Evolutionary conservation across 2,329 filamentous ascomycete genomes (phyloP).

Genomic region (Aspergillus vadensis): DNA sequence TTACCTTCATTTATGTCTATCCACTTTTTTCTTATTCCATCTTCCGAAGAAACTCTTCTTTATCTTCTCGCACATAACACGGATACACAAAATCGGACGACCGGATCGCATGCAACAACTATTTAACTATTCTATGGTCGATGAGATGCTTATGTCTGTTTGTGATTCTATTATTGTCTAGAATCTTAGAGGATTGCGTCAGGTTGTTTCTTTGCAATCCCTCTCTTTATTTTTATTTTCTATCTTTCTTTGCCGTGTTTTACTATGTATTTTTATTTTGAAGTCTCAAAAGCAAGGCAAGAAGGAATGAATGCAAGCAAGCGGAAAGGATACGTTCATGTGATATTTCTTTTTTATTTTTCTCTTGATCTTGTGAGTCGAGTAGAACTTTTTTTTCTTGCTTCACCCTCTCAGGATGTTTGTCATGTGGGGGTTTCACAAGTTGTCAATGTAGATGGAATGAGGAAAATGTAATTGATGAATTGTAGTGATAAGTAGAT

Average conservation of each 20-base stretch:
- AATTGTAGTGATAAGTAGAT: constrained; percentile 2
- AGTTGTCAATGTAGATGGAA: too few relatives aligned
- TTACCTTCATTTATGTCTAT: too few relatives aligned
- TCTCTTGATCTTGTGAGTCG: not conserved
- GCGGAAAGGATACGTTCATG: constrained; percentile 8
- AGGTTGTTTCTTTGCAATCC: too few relatives aligned
- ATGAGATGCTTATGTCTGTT: too few relatives aligned
- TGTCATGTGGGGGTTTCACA: not conserved
- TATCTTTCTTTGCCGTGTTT: not conserved
- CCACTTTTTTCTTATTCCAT: not conserved
- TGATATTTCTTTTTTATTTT: not conserved
- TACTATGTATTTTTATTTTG: not conserved
- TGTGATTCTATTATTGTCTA: too few relatives aligned
- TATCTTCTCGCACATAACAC: not conserved
- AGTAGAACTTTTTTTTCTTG: not conserved
- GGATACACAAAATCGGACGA: not conserved
- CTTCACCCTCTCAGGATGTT: not conserved
- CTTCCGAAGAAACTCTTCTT: not conserved
- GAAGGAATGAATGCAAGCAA: not conserved
- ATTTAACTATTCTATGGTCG: too few relatives aligned
- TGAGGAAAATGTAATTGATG: too few relatives aligned
- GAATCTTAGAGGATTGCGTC: too few relatives aligned
- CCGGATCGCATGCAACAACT: not conserved
- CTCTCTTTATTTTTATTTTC: not conserved
- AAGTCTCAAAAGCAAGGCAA: not conserved